Base-by-base conservation (phyloP, 1,284 basidiomycete species). In the Ustilago trichophora region DNA sequence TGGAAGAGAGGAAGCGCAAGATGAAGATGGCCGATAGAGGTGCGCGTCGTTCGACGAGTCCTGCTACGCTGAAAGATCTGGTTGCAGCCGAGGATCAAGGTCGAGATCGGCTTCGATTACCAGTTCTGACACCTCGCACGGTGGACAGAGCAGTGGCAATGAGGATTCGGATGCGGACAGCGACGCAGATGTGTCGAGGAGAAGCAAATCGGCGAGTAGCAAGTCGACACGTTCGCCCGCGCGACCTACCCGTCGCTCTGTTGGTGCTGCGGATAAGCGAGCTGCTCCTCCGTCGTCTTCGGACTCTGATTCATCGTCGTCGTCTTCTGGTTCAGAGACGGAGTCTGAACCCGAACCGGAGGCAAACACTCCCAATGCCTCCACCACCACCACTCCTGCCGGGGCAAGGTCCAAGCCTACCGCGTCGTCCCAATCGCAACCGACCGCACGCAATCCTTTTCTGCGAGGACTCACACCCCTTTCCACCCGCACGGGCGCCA, bases 101-200 rank as follows among this genome's bases (percentile, higher is more conserved):
- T 52, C 64, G 25, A 56, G 65, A 25, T 62, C 55, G 8, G 58
- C 52, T 15, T 69, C 66, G 22, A 42, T 64, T 19, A 69, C 66
- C 1, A 69, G 62, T 37, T 70, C 67, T 0, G 67, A 70, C 31
- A 58, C 67, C 7, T 65, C 62, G 29, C 44, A 60, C 15, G 49
- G 49, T 21, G 63, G 44, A 0, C 21, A 55, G n/a, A n/a, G n/a
- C 12, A 64, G 43, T 31, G 54, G 52, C 44, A 54, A 50, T 18
- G 54, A 58, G 2, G 50, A 55, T 6, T 50, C 42, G 15, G 62
- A 59, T 5, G 19, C 27, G 1, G 55, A 50, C 6, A 43, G 35
- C 35, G 62, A 54, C 25, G 27, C 21, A 3, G 50, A 46, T 6
- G 41, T 29, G n/a, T n/a, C n/a, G n/a, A n/a, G n/a, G n/a, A n/a